Percentiles rank a stretch among this genome's conserved stretches.
Conservation (phyloP, 2,329 filamentous ascomycete genomes). For the Ascochyta rabiei region DNA sequence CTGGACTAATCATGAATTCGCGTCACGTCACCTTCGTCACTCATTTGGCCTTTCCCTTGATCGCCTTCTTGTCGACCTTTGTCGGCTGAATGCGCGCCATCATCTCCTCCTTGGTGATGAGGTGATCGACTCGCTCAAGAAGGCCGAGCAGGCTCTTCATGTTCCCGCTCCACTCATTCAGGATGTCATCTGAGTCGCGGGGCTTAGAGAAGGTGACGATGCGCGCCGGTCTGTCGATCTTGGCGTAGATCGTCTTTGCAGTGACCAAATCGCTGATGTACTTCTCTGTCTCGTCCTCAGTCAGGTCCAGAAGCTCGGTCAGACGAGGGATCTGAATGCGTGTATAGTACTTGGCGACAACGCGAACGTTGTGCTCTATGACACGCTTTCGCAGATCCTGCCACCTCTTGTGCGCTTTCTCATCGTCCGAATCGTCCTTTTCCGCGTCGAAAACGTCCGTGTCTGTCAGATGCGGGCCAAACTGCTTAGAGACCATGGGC, state of each 20-base stretch:
- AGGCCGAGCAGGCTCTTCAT: conserved; percentile 91
- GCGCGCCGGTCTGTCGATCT: conserved; percentile 91
- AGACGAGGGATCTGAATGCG: conserved; percentile 91
- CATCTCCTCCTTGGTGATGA: conserved; percentile 99
- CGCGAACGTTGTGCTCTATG: conserved; percentile 98
- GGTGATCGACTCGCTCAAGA: conserved; percentile 90
- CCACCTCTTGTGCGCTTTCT: conserved; percentile 86
- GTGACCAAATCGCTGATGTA: conserved; percentile 98
- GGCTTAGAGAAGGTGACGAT: conserved; percentile 95
- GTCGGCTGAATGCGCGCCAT: conserved; percentile 92
- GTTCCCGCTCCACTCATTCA: conserved; percentile 98
- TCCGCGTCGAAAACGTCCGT: conserved; percentile 87
- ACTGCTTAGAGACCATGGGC: conserved; percentile 89
- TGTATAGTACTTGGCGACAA: conserved; percentile 98
- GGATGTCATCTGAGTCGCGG: conserved; percentile 89
- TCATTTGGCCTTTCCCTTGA: conserved; percentile 46
- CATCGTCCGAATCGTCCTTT: conserved; percentile 69
- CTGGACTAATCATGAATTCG: conserved; percentile 41
- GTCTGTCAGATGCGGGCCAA: conserved; percentile 82
- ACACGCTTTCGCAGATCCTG: conserved; percentile 95
- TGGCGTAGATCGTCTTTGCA: conserved; percentile 96
- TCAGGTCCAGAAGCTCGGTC: conserved; percentile 87
- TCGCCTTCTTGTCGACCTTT: conserved; percentile 51
- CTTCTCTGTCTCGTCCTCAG: conserved; percentile 96
- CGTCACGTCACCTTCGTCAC: conserved; percentile 6